A percentile compares a stretch with the other conserved stretches of the same genome.
These are phyloP conservation scores for Phellinidium pouzarii DNA, from an alignment of 1,284 basidiomycete genomes.

Conservation along the genomic window DNA sequence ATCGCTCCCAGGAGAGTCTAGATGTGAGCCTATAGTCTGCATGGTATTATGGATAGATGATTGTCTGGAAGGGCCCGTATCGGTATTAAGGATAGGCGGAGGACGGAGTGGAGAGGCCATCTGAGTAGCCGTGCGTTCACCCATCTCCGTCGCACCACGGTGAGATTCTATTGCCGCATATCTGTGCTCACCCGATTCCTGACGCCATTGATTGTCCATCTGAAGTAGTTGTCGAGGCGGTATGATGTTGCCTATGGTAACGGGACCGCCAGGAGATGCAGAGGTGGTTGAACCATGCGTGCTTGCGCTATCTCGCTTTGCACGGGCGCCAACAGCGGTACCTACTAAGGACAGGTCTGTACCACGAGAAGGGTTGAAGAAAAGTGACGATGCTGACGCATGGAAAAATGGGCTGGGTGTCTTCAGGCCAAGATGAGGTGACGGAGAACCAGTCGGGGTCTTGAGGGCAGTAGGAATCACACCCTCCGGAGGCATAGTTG, in stretches of 20 bases:
- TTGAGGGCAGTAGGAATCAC: constrained; percentile 16
- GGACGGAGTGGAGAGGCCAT: constrained; percentile 15
- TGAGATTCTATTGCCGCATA: neutral
- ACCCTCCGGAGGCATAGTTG: constrained; percentile 10
- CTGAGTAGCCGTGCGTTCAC: constrained; percentile 8
- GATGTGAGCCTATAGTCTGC: constrained; percentile 11
- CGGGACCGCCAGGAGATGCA: constrained; percentile 5
- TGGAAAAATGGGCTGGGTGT: constrained; percentile 16
- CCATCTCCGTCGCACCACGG: constrained; percentile 14
- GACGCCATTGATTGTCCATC: constrained; percentile 17
- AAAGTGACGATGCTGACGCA: constrained; percentile 18
- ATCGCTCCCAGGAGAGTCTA: constrained; percentile 11
- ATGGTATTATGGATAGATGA: neutral
- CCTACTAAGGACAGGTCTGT: constrained; percentile 16
- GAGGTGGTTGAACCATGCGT: constrained; percentile 12
- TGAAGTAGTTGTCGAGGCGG: constrained; percentile 12
- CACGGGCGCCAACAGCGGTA: neutral
- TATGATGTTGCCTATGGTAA: constrained; percentile 13
- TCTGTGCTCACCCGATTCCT: constrained; percentile 5
- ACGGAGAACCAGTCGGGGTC: constrained; percentile 8
- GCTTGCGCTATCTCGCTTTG: constrained; percentile 17
- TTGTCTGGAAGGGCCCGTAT: constrained; percentile 7
- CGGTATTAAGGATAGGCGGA: constrained; percentile 2
- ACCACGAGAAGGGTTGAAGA: constrained; percentile 19
- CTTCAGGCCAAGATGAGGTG: constrained; percentile 10